Conservation (phyloP, 2,329 filamentous ascomycete species). For the Ophiostoma angusticollis region DNA sequence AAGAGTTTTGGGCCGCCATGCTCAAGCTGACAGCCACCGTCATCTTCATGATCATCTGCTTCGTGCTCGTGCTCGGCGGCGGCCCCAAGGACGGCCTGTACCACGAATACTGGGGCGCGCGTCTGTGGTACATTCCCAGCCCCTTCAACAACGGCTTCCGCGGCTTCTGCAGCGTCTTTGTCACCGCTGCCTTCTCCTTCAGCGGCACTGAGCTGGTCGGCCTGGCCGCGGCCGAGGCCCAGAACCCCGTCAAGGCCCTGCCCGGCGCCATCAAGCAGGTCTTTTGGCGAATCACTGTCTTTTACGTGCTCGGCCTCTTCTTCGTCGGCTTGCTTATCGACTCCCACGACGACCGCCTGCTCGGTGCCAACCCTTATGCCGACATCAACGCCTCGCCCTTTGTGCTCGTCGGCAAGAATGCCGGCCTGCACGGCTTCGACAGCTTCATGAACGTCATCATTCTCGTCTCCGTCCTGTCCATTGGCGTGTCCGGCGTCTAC, state of each 20-base stretch:
- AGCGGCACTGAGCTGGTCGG: constrained; percentile 64
- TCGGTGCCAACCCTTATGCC: constrained; percentile 33
- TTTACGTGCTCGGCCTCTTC: constrained; percentile 40
- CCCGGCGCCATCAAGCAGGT: constrained; percentile 77
- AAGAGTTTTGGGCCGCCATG: constrained; percentile 46
- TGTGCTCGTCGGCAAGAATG: constrained; percentile 43
- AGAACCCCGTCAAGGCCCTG: constrained; percentile 57
- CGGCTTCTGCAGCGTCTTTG: constrained; percentile 58
- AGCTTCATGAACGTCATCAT: constrained; percentile 48
- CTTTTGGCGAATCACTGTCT: constrained; percentile 44
- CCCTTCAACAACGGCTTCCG: constrained; percentile 62
- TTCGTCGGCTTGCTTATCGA: constrained; percentile 38
- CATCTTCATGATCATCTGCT: constrained; percentile 51
- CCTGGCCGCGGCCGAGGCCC: constrained; percentile 57
- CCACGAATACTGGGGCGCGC: constrained; percentile 34
- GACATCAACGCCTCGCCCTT: constrained; percentile 40
- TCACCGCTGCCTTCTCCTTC: constrained; percentile 62
- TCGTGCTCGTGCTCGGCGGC: constrained; percentile 47
- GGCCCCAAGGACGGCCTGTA: constrained; percentile 38
- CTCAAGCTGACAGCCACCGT: constrained; percentile 46
- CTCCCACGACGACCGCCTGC: constrained; percentile 32
- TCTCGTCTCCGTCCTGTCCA: constrained; percentile 43
- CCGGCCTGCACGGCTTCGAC: constrained; percentile 37
- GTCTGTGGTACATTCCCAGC: constrained; percentile 36
- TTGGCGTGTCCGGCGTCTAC: constrained; percentile 46